phyloP scores from a whole-genome alignment of 371 early-diverging fungal species.

The Mortierella sp. region DNA sequence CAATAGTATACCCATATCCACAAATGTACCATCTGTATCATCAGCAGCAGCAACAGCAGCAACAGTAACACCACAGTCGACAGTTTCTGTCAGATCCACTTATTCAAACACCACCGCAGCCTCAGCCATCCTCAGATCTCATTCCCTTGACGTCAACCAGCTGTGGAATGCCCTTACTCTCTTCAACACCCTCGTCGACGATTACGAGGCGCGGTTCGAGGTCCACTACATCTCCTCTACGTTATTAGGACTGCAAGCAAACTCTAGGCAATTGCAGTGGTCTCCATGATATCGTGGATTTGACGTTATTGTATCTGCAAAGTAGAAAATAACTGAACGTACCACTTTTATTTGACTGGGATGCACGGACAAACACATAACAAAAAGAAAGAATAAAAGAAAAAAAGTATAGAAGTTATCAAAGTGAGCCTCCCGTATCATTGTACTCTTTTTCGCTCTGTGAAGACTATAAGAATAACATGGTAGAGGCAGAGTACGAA shows the following conservation, averaged over 20 bases:
- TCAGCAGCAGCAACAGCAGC: constrained; percentile 3
- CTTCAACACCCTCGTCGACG: constrained; percentile 41
- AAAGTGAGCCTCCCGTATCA: too few species aligned
- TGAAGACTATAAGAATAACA: too few species aligned
- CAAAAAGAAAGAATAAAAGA: too few species aligned
- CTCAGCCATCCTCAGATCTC: constrained; percentile 30
- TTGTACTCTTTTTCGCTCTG: too few species aligned
- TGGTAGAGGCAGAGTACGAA: too few species aligned
- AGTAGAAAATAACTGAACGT: background rate
- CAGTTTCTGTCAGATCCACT: constrained; percentile 11
- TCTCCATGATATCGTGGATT: background rate
- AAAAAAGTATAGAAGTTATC: too few species aligned
- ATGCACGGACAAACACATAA: too few species aligned
- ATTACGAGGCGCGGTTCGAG: constrained; percentile 38
- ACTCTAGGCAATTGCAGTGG: constrained; percentile 46
- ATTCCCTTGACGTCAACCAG: constrained; percentile 35
- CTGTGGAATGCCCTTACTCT: constrained; percentile 43
- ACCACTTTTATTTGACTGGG: background rate
- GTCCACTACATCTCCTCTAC: constrained; percentile 33
- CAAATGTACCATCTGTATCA: background rate
- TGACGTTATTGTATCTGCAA: background rate
- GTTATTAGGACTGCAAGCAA: constrained; percentile 38
- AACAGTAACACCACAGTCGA: background rate
- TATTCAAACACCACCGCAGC: constrained; percentile 30
- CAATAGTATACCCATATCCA: background rate